Conservation (phyloP, 306 rosid species). For the Acacia crassicarpa region DNA sequence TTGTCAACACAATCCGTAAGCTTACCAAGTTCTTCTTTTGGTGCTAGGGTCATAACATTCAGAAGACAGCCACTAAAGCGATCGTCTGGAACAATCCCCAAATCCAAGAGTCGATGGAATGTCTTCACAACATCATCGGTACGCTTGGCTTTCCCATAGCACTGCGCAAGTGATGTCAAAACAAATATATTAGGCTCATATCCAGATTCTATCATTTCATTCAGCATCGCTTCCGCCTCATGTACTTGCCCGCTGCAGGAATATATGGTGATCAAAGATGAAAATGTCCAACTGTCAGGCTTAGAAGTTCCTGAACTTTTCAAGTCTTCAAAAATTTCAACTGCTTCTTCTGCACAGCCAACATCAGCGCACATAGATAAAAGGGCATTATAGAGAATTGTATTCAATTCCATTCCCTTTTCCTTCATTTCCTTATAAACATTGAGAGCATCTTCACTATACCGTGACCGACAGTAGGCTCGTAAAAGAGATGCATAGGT, state of each 20-base stretch:
- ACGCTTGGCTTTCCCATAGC: slow-evolving; percentile 84
- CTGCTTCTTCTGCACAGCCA: slow-evolving; percentile 60
- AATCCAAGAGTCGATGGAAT: slow-evolving; percentile 55
- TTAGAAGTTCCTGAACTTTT: slow-evolving; percentile 52
- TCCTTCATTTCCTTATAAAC: slow-evolving; percentile 83
- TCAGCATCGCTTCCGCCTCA: slow-evolving; percentile 65
- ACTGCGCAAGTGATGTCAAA: slow-evolving; percentile 79
- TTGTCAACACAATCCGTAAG: slow-evolving; percentile 58
- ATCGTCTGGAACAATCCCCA: slow-evolving; percentile 67
- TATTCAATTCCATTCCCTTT: slow-evolving; percentile 57
- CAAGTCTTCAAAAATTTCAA: slow-evolving; percentile 70
- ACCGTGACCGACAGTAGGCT: slow-evolving; percentile 68
- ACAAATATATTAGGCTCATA: slow-evolving; percentile 68
- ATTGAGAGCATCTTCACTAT: slow-evolving; percentile 59
- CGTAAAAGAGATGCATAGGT: slow-evolving; percentile 77
- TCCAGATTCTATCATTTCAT: slow-evolving; percentile 80
- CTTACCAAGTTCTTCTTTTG: slow-evolving; percentile 67
- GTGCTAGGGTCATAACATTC: slow-evolving; percentile 74
- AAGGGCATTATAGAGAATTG: slow-evolving; percentile 64
- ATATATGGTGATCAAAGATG: slow-evolving; percentile 80
- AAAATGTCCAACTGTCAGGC: slow-evolving; percentile 87
- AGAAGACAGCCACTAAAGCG: slow-evolving; percentile 83
- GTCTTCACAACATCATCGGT: slow-evolving; percentile 77
- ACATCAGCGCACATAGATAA: slow-evolving; percentile 83
- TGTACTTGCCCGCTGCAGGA: slow-evolving; percentile 66